Evolutionary conservation across 1,139 yeast species (phyloP).

Genomic region (Protomyces inouyei): DNA sequence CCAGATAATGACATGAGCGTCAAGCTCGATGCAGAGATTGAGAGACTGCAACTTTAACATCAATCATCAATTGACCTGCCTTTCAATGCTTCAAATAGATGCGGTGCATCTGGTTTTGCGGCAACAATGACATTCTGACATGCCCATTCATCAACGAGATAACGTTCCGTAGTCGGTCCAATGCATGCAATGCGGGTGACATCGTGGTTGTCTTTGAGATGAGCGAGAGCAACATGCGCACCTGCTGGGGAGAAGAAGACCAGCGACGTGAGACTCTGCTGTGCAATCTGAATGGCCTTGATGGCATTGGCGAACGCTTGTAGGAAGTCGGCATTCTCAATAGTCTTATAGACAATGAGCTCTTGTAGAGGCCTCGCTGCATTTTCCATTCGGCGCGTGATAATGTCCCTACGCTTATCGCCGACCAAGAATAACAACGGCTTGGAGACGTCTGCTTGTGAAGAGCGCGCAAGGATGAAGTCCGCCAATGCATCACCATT

Average conservation of each 20-base stretch:
- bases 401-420: conserved; percentile 71
- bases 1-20: background rate
- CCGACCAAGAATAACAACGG: conserved; percentile 71
- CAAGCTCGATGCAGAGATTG: background rate
- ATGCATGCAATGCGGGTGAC: conserved; percentile 64
- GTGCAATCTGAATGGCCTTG: conserved; percentile 9
- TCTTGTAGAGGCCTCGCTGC: conserved; percentile 29
- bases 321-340: conserved; percentile 13
- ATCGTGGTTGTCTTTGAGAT: conserved; percentile 37
- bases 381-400: conserved; percentile 55
- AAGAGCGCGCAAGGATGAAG: conserved; percentile 49
- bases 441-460: conserved; percentile 32
- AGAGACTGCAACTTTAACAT: background rate
- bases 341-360: conserved; percentile 13
- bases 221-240: conserved; percentile 53
- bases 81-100: background rate
- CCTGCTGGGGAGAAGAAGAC: conserved; percentile 93
- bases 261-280: conserved; percentile 50
- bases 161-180: conserved; percentile 86
- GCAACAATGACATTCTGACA: conserved; percentile 63
- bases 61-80: background rate
- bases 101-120: conserved; percentile 6
- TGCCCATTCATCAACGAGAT: conserved; percentile 47
- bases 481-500: conserved; percentile 71
- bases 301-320: conserved; percentile 1